Evolutionary conservation across 1,284 basidiomycete species (phyloP).

Genomic region (Tylopilus sp.): DNA sequence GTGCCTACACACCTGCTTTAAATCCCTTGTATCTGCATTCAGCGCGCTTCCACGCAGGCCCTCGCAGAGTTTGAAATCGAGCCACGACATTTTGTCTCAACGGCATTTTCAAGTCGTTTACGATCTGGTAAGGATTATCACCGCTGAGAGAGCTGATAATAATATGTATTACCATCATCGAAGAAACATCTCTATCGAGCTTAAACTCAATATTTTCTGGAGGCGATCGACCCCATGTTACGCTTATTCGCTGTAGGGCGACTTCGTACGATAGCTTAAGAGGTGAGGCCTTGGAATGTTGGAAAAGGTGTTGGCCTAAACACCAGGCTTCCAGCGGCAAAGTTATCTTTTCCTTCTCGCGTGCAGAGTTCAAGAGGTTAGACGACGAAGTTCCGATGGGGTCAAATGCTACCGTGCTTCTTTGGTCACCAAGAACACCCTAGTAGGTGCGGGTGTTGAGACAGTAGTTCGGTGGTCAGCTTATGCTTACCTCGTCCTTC

Average conservation of each 20-base stretch:
- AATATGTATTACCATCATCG: slow-evolving; percentile 15
- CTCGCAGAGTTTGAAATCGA: slow-evolving; percentile 13
- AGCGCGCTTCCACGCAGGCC: slow-evolving; percentile 9
- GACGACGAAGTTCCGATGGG: slow-evolving; percentile 31
- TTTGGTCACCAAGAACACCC: slow-evolving; percentile 3
- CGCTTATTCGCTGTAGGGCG: slow-evolving; percentile 3
- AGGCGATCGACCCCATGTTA: slow-evolving; percentile 13
- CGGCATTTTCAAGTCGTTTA: slow-evolving; percentile 11
- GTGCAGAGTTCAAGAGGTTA: slow-evolving; percentile 20
- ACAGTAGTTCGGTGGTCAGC: background rate
- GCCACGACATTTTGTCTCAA: slow-evolving; percentile 26
- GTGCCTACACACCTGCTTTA: slow-evolving; percentile 19
- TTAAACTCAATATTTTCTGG: slow-evolving; percentile 15
- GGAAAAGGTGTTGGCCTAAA: slow-evolving; percentile 23
- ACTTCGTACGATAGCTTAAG: slow-evolving; percentile 19
- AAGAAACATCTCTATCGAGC: slow-evolving; percentile 15
- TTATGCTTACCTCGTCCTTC: slow-evolving; percentile 24
- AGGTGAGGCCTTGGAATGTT: slow-evolving; percentile 10
- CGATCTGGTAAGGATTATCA: slow-evolving; percentile 18
- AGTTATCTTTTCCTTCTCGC: slow-evolving; percentile 4
- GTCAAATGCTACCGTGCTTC: slow-evolving; percentile 9
- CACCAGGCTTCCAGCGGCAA: slow-evolving; percentile 29
- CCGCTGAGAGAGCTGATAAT: background rate
- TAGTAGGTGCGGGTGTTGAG: slow-evolving; percentile 8
- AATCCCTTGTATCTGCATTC: slow-evolving; percentile 23